Base-by-base conservation (phyloP, 257 asterid species). In the Lithospermum erythrorhizon region DNA sequence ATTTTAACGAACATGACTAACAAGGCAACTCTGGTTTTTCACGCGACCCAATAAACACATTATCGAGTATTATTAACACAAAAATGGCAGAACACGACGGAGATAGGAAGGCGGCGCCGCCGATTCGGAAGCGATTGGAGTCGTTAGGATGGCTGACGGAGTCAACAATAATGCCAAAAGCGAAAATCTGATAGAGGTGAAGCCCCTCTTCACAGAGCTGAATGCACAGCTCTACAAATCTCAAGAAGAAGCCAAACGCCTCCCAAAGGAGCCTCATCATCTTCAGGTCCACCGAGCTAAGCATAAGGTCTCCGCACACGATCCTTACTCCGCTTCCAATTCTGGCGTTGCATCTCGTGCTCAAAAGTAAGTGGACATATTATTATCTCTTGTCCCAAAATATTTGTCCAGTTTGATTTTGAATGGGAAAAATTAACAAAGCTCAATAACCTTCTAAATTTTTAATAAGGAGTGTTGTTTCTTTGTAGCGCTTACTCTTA, bases 61-160 rank as follows among this genome's bases (percentile, higher is more conserved):
- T 3, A 3, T 27, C 32, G 4, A 24, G 27, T 24, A 1, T 24
- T 6, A 9, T 6, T 13, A 35, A 35, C 14, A 35, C 45, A 35
- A 35, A 19, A 30, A 72, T 62, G 79, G 73, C 16, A 58, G 84
- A 81, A 79, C 83, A 61, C 18, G 84, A 64, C 18, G 82, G 73
- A 22, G 73, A 59, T 41, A 18, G 70, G 61, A 74, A 68, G 74
- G 64, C 67, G 62, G 67, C 22, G 77, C 75, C 70, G 49, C 17
- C 18, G 49, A 18, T 13, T 85, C 79, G 83, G 70, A 94, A 76
- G 78, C 54, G 69, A 65, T 60, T 84, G 68, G 96, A 88, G 48
- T 91, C 98, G 21, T 70, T 88, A 65, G 98, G 98, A 88, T 91
- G 98, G 98, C 76, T 91, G 66, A 88, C 98, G 76, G 98, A 91